Evolutionary conservation across 495 filamentous ascomycete species (phyloP), one percentile per base, ranked within the genome.

Genomic region (Parathielavia appendiculata): DNA sequence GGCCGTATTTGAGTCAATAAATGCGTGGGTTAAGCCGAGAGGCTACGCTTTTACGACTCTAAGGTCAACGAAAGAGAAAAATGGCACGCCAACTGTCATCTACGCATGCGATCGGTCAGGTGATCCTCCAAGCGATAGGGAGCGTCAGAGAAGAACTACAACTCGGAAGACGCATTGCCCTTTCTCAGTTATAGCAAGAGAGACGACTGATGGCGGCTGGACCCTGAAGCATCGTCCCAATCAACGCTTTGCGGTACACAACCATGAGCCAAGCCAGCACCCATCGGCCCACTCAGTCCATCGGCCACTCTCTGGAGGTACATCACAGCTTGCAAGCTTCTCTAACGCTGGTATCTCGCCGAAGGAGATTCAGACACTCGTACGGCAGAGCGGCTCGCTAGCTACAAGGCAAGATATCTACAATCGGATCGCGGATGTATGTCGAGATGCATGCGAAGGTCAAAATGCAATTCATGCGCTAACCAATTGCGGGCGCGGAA

Each of bases 381-480:
- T 49, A 49, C 46, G 26, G 46, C 26, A 49, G n/a, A 49, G 46
- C 46, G 46, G 26, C 13, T 49, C 46, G 12, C n/a, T 49, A 34
- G 46, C 46, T 6, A 49, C 20, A 49, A 10, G 46, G 12, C 26
- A 49, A 49, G 46, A 49, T 14, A 48, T 49, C 26, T 49, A 49
- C 26, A 49, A 49, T 23, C 46, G 26, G 12, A 49, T 49, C 17
- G 46, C 46, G 4, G 26, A 49, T 5, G 26, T 49, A 10, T 23
- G 46, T 16, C 46, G 26, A 34, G 26, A 49, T 16, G 12, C 26
- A 6, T 16, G 26, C 16, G 12, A 49, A 49, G 46, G 46, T 16
- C 16, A 49, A 23, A 49, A 23, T 49, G 8, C 8, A 49, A 49
- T 49, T 16, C 13, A 49, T 32, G 26, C 46, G 16, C 46, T 49